Evolutionary conservation across 208 protist species (phyloP).

Genomic region (Leishmania turanica): DNA sequence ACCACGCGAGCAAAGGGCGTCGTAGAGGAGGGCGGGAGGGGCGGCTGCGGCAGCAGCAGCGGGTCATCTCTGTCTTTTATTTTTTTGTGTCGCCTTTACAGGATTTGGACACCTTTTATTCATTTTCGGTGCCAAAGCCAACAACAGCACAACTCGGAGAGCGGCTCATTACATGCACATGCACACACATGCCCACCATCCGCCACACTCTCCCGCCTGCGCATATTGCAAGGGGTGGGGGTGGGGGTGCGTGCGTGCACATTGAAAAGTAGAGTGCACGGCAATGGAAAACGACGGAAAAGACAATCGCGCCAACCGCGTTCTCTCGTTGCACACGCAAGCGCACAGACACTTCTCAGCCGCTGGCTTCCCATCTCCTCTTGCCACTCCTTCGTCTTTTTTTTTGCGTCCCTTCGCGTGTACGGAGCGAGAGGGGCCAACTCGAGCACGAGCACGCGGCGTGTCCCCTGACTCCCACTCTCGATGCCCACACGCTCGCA

Average conservation of each 20-base stretch:
- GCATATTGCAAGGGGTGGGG: background rate
- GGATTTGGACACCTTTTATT: background rate
- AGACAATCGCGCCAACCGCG: background rate
- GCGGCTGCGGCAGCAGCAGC: background rate
- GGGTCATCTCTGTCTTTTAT: too few species aligned
- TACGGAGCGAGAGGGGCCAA: background rate
- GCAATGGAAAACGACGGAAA: background rate
- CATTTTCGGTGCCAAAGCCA: background rate
- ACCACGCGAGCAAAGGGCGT: too few species aligned
- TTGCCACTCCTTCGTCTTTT: background rate
- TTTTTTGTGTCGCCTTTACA: background rate
- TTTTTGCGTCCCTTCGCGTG: background rate
- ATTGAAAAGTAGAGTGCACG: background rate
- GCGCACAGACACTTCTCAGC: background rate
- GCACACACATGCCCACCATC: background rate
- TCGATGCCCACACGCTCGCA: background rate
- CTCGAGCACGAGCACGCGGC: background rate
- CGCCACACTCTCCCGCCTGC: too few species aligned
- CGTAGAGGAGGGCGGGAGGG: background rate
- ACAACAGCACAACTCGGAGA: background rate
- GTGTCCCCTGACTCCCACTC: background rate
- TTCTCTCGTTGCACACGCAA: background rate
- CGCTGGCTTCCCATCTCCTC: background rate
- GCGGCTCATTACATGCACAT: background rate
- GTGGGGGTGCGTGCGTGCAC: background rate